phyloP scores from a whole-genome alignment of 2,329 filamentous ascomycete genomes.

The Penicillium griseofulvum region DNA sequence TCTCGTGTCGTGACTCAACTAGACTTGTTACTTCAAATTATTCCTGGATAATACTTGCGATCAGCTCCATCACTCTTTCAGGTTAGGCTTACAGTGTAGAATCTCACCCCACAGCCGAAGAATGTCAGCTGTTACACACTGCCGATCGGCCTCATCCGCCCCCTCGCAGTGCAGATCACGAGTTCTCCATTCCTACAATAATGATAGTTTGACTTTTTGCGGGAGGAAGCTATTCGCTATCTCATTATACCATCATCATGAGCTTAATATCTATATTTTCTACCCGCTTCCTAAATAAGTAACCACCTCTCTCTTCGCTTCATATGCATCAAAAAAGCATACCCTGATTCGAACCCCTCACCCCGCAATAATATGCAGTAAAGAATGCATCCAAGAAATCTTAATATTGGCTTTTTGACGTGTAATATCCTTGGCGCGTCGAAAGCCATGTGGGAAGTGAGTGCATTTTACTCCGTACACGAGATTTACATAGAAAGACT shows the following conservation, averaged over 20 bases:
- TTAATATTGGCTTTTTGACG: neutral
- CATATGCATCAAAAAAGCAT: too few relatives aligned
- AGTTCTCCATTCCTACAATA: neutral
- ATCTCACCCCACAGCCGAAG: neutral
- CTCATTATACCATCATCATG: neutral
- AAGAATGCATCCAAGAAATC: neutral
- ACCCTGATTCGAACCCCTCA: neutral
- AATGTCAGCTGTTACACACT: slow-evolving; percentile 3
- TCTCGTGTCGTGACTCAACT: neutral
- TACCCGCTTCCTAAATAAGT: neutral
- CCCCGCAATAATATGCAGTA: neutral
- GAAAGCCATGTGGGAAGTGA: neutral
- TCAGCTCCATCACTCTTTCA: neutral
- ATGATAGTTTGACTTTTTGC: neutral
- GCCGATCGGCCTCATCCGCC: neutral
- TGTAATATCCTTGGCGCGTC: neutral
- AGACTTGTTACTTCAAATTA: neutral
- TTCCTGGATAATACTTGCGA: neutral
- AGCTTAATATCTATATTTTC: neutral
- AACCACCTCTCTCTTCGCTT: neutral
- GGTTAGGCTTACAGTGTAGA: neutral
- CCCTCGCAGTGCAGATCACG: slow-evolving; percentile 4
- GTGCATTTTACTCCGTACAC: neutral
- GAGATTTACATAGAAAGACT: neutral
- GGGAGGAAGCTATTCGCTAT: neutral